Evolutionary conservation across 371 early-diverging fungal genomes (phyloP).

Genomic region (Apophysomyces ossiformis): DNA sequence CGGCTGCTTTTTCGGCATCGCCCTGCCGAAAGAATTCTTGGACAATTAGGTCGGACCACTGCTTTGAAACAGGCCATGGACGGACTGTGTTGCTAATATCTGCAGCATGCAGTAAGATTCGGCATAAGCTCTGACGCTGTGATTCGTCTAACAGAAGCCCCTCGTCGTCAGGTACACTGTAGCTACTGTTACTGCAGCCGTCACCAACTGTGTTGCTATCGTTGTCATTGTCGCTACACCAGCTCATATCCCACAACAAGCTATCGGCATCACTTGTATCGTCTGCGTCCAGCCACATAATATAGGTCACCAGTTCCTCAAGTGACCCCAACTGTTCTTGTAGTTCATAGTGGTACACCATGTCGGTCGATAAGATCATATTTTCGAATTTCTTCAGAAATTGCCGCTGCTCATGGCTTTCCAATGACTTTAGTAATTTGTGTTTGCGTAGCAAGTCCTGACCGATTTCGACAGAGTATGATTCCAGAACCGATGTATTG

Average conservation of each 20-base stretch:
- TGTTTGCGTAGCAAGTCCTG: conserved; percentile 65
- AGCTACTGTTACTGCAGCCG: not conserved
- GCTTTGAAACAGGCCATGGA: conserved; percentile 75
- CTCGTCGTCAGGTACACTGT: conserved; percentile 5
- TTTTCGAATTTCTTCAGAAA: conserved; percentile 51
- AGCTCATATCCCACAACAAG: conserved; percentile 10
- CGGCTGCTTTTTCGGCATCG: conserved; percentile 66
- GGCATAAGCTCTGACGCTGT: conserved; percentile 61
- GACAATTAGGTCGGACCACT: conserved; percentile 79
- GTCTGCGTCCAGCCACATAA: conserved; percentile 74
- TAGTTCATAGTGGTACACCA: conserved; percentile 77
- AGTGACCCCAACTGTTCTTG: conserved; percentile 51
- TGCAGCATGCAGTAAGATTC: conserved; percentile 75
- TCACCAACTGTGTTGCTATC: not conserved
- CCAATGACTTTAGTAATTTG: conserved; percentile 37
- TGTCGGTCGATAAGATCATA: conserved; percentile 82
- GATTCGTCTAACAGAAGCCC: conserved; percentile 22
- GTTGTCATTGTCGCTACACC: not conserved
- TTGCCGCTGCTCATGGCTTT: conserved; percentile 35
- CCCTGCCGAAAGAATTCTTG: conserved; percentile 81
- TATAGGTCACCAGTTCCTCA: conserved; percentile 37
- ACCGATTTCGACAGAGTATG: conserved; percentile 74
- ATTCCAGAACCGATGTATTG: conserved; percentile 80
- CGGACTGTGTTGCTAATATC: conserved; percentile 83
- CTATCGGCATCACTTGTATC: conserved; percentile 10